A percentile compares a stretch with the other conserved stretches of the same genome.
Conservation (phyloP, 1,284 basidiomycete genomes). For the Mycena citricolor region DNA sequence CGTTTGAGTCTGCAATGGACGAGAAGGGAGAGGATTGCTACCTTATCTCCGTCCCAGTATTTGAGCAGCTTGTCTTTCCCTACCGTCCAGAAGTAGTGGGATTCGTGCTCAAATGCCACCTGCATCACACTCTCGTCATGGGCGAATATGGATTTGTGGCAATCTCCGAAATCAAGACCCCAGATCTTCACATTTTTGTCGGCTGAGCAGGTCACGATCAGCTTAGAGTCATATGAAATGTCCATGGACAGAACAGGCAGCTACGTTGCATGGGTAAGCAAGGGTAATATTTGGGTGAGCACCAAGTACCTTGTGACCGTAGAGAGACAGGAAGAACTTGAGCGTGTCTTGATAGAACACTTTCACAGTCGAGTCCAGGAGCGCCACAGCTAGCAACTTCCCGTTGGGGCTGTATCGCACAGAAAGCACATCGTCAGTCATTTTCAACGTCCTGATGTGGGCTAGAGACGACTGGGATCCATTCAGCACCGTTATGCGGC, state of each 20-base stretch:
- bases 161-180: slow-evolving; percentile 99
- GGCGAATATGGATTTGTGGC: slow-evolving; percentile 96
- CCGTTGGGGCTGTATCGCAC: slow-evolving; percentile 92
- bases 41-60: slow-evolving; percentile 99
- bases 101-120: slow-evolving; percentile 87
- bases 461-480: slow-evolving; percentile 69
- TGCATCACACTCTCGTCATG: slow-evolving; percentile 98
- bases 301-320: slow-evolving; percentile 86
- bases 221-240: slow-evolving; percentile 93
- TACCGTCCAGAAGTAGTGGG: slow-evolving; percentile 97
- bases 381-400: slow-evolving; percentile 84
- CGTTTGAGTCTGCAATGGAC: background rate
- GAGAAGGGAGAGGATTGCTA: slow-evolving; percentile 27
- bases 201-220: slow-evolving; percentile 98
- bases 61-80: slow-evolving; percentile 93
- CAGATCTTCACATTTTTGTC: slow-evolving; percentile 99
- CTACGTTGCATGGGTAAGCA: slow-evolving; percentile 38
- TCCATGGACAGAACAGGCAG: slow-evolving; percentile 97
- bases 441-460: slow-evolving; percentile 91
- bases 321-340: slow-evolving; percentile 97
- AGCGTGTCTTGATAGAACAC: slow-evolving; percentile 96
- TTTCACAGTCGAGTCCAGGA: slow-evolving; percentile 98
- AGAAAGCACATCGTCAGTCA: slow-evolving; percentile 95
- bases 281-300: slow-evolving; percentile 1
- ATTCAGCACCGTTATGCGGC: slow-evolving; percentile 36